Evolutionary conservation across 2,329 filamentous ascomycete genomes (phyloP), one percentile per base, ranked within the genome.

Genomic region (Fusarium globosum): DNA sequence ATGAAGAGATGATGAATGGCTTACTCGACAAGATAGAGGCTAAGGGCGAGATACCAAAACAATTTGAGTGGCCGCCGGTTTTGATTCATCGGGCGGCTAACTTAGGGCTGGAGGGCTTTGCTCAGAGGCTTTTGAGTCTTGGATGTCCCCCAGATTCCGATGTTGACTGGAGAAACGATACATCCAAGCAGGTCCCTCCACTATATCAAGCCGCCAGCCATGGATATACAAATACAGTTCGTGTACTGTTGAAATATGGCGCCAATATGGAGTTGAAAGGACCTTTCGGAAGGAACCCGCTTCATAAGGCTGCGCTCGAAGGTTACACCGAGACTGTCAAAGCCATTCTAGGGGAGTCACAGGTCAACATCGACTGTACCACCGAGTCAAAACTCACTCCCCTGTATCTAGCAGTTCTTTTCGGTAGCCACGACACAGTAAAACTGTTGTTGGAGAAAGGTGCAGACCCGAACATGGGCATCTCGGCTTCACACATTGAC

Each of bases 381-480:
- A 41, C 52, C 0, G 39, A 65, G 1, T 7, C 18, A 2, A 57
- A 42, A 1, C 48, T 33, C 41, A 68, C 61, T 8, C 35, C 65
- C 2, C 7, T 60, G 12, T 68, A 60, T 28, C 36, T 60, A 4
- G 46, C 61, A 1, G 36, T 28, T 1, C 26, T 66, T 2, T 26
- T n/a, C 0, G 65, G 46, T 2, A 30, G 21, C 12, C 26, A 28
- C 18, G 14, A n/a, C 5, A 39, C 61, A 0, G 26, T 42, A 4
- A 41, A 48, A 11, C 14, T 35, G 1, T 14, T 66, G 5, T 18
- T 68, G 11, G 30, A 61, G 15, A 18, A 36, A 30, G 61, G 53
- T 2, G 65, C 51, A 15, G 61, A 66, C 20, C 61, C 65, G 0
- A 49, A 66, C 8, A 68, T 61, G 65, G 46, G 61, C 4, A 30